Evolutionary conservation across 257 asterid species (phyloP), one percentile per base, ranked within the genome.

Genomic region (Datura wrightii): DNA sequence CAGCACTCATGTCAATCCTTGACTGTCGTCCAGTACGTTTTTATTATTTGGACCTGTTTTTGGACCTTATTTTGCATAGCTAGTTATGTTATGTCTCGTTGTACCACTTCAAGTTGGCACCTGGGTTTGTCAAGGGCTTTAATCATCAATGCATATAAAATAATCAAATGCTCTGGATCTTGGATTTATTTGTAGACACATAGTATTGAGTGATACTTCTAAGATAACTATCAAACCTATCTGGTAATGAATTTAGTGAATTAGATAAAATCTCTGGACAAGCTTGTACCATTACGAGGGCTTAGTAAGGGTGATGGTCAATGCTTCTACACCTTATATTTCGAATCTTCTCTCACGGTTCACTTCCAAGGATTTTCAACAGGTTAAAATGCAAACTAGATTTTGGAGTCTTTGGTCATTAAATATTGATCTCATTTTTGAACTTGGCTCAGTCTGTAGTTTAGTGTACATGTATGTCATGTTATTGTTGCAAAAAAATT

Each of bases 1-100:
- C 94, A 60, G 91, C 94, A 56, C 98, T 97, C 81, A 84, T 94
- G 94, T 94, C 98, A 11, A 95, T 97, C 89, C 98, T 97, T 76
- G 98, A 94, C 86, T 86, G 88, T 79, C 97, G 88, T 85, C 98
- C 99, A 39, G 99, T 97, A 90, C 88, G 95, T 84, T 85, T 87
- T 85, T 82, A 58, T 69, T 79, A 65, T 14, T 24, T 19, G 13
- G 34, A 60, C 5, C 69, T 10, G 4, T 10, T 5, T 63, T 53
- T 52, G 24, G 42, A 52, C 46, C 63, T 78, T 50, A 34, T 7
- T 53, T 31, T 78, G 48, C 48, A 52, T 78, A 78, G 34, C 4
- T 52, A 50, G 82, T 52, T 48, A 34, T 4, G 63, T 34, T 13
- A 74, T 74, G 60, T 74, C 34, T 31, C 44, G 24, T 74, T 24